Conservation (phyloP, 1,139 yeast genomes). For the Ashbya aceris region DNA sequence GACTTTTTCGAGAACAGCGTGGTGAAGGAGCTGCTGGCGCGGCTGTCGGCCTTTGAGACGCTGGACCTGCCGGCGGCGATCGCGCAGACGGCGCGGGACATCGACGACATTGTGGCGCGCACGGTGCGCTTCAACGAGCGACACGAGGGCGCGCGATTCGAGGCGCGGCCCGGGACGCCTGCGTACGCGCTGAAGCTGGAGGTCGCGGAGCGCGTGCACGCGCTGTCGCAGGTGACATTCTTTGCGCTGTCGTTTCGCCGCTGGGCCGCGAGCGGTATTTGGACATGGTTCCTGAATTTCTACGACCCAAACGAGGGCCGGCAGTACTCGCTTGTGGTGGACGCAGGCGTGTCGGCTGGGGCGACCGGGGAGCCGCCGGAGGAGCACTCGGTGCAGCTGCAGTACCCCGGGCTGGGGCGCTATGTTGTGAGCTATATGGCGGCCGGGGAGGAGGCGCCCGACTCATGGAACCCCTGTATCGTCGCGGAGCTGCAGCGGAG, state of each 20-base stretch:
- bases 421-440: constrained; percentile 2
- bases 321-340: background rate
- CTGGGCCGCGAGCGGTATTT: background rate
- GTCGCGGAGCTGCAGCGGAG: constrained; percentile 4
- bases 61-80: constrained; percentile 4
- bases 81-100: constrained; percentile 2
- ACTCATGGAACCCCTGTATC: background rate
- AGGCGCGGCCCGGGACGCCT: background rate
- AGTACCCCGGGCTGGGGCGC: constrained; percentile 2
- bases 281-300: background rate
- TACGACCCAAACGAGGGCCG: constrained; percentile 1
- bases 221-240: constrained; percentile 1
- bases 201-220: constrained; percentile 2
- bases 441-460: background rate
- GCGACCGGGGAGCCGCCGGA: background rate
- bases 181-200: background rate
- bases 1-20: constrained; percentile 2
- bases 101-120: constrained; percentile 1
- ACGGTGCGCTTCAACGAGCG: background rate
- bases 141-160: background rate
- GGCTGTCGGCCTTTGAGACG: constrained; percentile 4
- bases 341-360: background rate
- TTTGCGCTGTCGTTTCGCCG: constrained; percentile 1
- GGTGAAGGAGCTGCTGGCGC: constrained; percentile 3
- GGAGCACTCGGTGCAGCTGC: background rate